These are phyloP conservation scores for Phytopythium montanum DNA, from an alignment of 352 stramenopile species.

Conservation along the genomic window DNA sequence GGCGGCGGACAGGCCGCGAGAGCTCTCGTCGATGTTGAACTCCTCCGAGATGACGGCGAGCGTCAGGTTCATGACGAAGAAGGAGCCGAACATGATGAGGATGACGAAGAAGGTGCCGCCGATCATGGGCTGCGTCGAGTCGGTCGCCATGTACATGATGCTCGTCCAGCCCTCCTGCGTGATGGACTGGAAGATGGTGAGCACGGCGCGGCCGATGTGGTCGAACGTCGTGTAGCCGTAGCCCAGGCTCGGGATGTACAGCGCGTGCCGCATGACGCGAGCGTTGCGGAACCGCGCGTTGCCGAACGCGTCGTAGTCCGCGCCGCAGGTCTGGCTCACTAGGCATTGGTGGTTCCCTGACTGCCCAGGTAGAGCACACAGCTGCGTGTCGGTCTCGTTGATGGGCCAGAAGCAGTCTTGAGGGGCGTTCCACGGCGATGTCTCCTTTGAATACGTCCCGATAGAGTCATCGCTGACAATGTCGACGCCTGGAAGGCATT, in stretches of 20 bases:
- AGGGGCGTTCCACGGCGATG: slow-evolving; percentile 53
- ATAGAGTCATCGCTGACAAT: slow-evolving; percentile 53
- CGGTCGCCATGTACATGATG: slow-evolving; percentile 91
- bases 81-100: slow-evolving; percentile 89
- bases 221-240: slow-evolving; percentile 94
- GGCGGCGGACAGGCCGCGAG: slow-evolving; percentile 12
- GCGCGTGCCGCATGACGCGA: slow-evolving; percentile 42
- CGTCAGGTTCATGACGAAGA: slow-evolving; percentile 93
- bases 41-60: slow-evolving; percentile 91
- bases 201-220: slow-evolving; percentile 84
- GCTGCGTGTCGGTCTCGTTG: slow-evolving; percentile 63
- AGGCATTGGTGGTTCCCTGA: slow-evolving; percentile 53
- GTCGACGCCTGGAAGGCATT: slow-evolving; percentile 29
- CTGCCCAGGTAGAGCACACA: slow-evolving; percentile 55
- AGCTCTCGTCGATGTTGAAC: slow-evolving; percentile 75
- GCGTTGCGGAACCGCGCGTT: slow-evolving; percentile 55
- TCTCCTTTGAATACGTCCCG: slow-evolving; percentile 51
- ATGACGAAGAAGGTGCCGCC: slow-evolving; percentile 86
- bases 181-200: slow-evolving; percentile 93
- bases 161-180: slow-evolving; percentile 92
- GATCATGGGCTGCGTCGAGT: slow-evolving; percentile 50
- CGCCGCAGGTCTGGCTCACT: slow-evolving; percentile 39
- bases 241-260: slow-evolving; percentile 65
- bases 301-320: slow-evolving; percentile 66
- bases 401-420: slow-evolving; percentile 93